A percentile compares a stretch with the other conserved stretches of the same genome.
Conservation (phyloP, 2,329 filamentous ascomycete species). For the Colletotrichum zoysiae region DNA sequence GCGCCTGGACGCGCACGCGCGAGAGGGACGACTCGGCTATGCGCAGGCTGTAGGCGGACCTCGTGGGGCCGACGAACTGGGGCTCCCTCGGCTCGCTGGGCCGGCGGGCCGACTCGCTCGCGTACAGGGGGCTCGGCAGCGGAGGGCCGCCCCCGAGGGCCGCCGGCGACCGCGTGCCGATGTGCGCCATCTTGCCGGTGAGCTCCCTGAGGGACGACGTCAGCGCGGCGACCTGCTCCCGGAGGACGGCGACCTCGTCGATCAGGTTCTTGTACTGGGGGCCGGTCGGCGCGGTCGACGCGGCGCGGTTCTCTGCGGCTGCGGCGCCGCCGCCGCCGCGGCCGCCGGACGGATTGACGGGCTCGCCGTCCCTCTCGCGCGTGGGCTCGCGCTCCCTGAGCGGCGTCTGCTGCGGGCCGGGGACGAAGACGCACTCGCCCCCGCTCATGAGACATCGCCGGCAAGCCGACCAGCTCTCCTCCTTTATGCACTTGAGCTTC, state of each 20-base stretch:
- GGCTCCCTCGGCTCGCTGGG: slow-evolving; percentile 48
- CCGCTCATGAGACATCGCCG: slow-evolving; percentile 49
- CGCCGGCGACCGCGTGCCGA: slow-evolving; percentile 21
- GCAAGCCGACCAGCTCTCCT: slow-evolving; percentile 45
- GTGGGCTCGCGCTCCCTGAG: slow-evolving; percentile 40
- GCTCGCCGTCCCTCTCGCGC: slow-evolving; percentile 43
- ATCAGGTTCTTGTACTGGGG: slow-evolving; percentile 44
- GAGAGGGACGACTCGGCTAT: slow-evolving; percentile 53
- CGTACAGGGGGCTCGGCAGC: slow-evolving; percentile 34
- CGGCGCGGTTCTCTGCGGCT: background rate
- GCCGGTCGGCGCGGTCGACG: background rate
- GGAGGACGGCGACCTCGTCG: slow-evolving; percentile 48
- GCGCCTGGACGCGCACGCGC: slow-evolving; percentile 51
- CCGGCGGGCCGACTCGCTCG: slow-evolving; percentile 20
- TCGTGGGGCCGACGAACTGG: slow-evolving; percentile 54
- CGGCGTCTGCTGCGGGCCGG: slow-evolving; percentile 38
- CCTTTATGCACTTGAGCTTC: slow-evolving; percentile 56
- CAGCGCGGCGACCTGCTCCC: slow-evolving; percentile 49
- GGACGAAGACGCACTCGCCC: slow-evolving; percentile 46
- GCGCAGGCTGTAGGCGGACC: slow-evolving; percentile 52
- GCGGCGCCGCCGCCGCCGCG: background rate
- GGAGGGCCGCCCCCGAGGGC: slow-evolving; percentile 21
- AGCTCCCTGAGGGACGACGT: slow-evolving; percentile 47
- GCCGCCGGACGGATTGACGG: slow-evolving; percentile 39
- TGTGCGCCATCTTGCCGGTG: slow-evolving; percentile 43